Evolutionary conservation across 805 yeast species (phyloP).

Genomic region (Candida vartiovaarae): DNA sequence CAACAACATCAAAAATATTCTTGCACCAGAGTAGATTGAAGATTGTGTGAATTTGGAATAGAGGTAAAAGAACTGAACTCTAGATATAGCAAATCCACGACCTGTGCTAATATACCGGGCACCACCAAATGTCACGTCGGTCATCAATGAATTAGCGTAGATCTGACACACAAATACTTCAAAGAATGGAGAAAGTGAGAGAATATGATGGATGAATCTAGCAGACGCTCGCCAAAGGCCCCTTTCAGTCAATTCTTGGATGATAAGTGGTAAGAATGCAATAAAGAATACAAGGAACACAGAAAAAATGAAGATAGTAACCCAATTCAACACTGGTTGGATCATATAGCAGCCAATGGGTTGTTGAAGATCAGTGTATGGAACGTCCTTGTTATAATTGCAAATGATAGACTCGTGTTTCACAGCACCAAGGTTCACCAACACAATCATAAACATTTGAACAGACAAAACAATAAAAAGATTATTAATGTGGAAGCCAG

Average conservation of each 20-base stretch:
- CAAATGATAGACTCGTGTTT: slow-evolving; percentile 68
- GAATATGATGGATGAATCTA: slow-evolving; percentile 67
- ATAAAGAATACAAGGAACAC: slow-evolving; percentile 91
- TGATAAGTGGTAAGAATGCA: slow-evolving; percentile 78
- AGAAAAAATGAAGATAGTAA: slow-evolving; percentile 78
- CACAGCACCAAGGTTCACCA: slow-evolving; percentile 75
- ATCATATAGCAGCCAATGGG: slow-evolving; percentile 86
- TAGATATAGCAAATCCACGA: slow-evolving; percentile 84
- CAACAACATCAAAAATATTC: slow-evolving; percentile 58
- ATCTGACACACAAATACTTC: slow-evolving; percentile 95
- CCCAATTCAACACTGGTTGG: slow-evolving; percentile 86
- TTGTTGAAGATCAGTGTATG: slow-evolving; percentile 62
- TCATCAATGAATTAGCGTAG: slow-evolving; percentile 69
- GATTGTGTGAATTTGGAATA: slow-evolving; percentile 71
- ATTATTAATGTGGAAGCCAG: slow-evolving; percentile 92
- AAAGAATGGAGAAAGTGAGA: slow-evolving; percentile 82
- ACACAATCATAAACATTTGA: slow-evolving; percentile 76
- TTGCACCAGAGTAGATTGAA: slow-evolving; percentile 74
- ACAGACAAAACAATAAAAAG: slow-evolving; percentile 80
- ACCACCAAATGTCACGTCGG: slow-evolving; percentile 82
- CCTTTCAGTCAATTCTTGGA: slow-evolving; percentile 84
- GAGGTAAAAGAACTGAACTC: slow-evolving; percentile 63
- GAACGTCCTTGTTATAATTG: slow-evolving; percentile 53
- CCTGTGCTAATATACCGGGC: slow-evolving; percentile 92
- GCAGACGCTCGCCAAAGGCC: slow-evolving; percentile 70